These are phyloP conservation scores for Spongospora subterranea DNA, from an alignment of 208 protist species.

Conservation along the genomic window DNA sequence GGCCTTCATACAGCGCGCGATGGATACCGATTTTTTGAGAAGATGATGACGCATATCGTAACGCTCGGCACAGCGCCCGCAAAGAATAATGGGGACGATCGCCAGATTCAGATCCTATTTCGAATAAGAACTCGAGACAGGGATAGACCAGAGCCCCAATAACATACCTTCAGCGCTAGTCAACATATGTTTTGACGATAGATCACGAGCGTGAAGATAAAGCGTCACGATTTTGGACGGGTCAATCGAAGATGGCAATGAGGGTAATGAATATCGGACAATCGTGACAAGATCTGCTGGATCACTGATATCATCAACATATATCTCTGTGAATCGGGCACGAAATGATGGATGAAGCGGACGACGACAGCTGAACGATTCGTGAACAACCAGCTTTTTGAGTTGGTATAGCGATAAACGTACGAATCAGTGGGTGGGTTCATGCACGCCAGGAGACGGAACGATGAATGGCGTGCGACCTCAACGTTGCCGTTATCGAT, in stretches of 20 bases:
- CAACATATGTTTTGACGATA: neutral
- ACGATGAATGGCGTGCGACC: slow-evolving; percentile 92
- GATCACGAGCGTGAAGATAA: neutral
- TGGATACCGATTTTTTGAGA: slow-evolving; percentile 86
- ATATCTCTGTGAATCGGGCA: slow-evolving; percentile 97
- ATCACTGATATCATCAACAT: slow-evolving; percentile 93
- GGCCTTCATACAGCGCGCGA: slow-evolving; percentile 68
- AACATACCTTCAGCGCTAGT: neutral
- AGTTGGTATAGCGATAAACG: too few species aligned
- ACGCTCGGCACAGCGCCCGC: slow-evolving; percentile 92
- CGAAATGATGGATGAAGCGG: slow-evolving; percentile 91
- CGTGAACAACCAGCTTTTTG: too few species aligned
- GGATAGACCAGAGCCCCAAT: neutral
- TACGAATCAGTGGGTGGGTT: slow-evolving; percentile 99
- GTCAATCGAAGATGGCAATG: neutral
- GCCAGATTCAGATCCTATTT: neutral
- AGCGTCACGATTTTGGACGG: neutral
- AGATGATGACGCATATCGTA: slow-evolving; percentile 81
- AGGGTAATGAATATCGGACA: slow-evolving; percentile 58
- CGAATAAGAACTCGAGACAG: neutral
- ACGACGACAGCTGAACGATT: too few species aligned
- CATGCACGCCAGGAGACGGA: slow-evolving; percentile 99
- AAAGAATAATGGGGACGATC: slow-evolving; percentile 92
- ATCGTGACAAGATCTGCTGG: slow-evolving; percentile 90
- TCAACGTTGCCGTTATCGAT: neutral